These are phyloP conservation scores for Saccharomyces hybrid DNA, from an alignment of 1,139 yeast genomes.

Conservation along the genomic window DNA sequence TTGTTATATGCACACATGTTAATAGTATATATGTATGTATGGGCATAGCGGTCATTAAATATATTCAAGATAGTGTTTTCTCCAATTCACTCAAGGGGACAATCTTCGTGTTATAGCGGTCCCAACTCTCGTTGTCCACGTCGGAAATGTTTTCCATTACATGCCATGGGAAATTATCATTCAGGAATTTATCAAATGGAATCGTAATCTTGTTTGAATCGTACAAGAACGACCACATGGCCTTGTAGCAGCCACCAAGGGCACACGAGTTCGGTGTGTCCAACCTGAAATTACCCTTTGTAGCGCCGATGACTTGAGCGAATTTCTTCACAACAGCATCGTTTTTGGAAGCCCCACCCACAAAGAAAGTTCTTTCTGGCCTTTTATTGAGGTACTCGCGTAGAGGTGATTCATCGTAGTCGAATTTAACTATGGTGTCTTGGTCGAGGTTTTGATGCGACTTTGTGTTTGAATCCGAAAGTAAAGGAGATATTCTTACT, in stretches of 20 bases:
- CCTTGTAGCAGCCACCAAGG: conserved; percentile 86
- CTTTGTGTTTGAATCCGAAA: conserved; percentile 24
- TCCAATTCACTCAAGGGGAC: conserved; percentile 31
- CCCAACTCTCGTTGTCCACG: conserved; percentile 29
- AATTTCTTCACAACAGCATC: conserved; percentile 56
- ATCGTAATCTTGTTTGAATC: conserved; percentile 7
- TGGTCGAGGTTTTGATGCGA: conserved; percentile 4
- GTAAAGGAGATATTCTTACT: conserved; percentile 68
- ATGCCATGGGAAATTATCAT: conserved; percentile 39
- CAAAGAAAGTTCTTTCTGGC: conserved; percentile 70
- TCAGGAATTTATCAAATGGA: conserved; percentile 36
- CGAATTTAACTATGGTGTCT: conserved; percentile 24
- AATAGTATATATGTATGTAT: no score
- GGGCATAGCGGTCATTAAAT: background rate
- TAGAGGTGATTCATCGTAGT: conserved; percentile 26
- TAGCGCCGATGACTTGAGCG: conserved; percentile 62
- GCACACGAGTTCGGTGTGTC: conserved; percentile 91
- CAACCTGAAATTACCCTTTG: conserved; percentile 57
- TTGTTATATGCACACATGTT: background rate
- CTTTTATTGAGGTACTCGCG: conserved; percentile 31
- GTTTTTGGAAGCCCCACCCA: conserved; percentile 84
- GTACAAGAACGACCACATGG: conserved; percentile 53
- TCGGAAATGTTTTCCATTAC: conserved; percentile 39
- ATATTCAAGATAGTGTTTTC: conserved; percentile 8
- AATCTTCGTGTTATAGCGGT: conserved; percentile 28